Evolutionary conservation across 2,329 filamentous ascomycete genomes (phyloP), one percentile per base, ranked within the genome.

Genomic region (Dendryphion nanum): DNA sequence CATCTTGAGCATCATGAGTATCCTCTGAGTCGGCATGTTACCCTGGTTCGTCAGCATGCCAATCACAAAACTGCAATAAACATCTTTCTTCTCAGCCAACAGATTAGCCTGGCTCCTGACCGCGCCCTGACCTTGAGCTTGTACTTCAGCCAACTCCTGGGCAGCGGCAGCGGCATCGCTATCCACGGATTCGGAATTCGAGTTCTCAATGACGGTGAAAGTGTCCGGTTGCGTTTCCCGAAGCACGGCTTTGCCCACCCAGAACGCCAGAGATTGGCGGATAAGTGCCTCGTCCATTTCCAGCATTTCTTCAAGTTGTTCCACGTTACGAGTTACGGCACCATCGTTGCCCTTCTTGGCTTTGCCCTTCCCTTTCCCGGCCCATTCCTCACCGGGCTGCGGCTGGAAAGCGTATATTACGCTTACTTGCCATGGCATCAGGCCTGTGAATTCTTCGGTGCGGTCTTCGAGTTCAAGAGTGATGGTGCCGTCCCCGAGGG

Each of bases 1-100:
- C 77, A 97, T 91, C 68, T 88, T 89, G 75, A 98, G 77, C 88
- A 97, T 96, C 84, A 90, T 95, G 6, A 82, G 77, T 48, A 98
- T 94, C 61, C 89, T 80, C 38, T 75, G 75, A 42, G 90, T 71
- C 35, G 86, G 83, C 86, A 96, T 93, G 18, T 85, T 81, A 14
- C 85, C 85, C 53, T 89, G 85, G 64, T 96, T 96, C 45, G 89
- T 96, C 66, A 98, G 71, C 93, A 98, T 97, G 35, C 88, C 89
- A 40, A 89, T 74, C 41, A 98, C 89, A 62, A 95, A 97, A 56
- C 90, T 85, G 80, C 86, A 89, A 66, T 96, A 95, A 26, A 95
- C 77, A 30, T 76, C 73, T 63, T 79, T 81, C 55, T 82, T 81
- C 61, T 87, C 84, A 48, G 80, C 75, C 16, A 85, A 77, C 20